A percentile compares a stretch with the other conserved stretches of the same genome.
phyloP scores from a whole-genome alignment of 345 rosid species.

The Citrus mangshanensis region DNA sequence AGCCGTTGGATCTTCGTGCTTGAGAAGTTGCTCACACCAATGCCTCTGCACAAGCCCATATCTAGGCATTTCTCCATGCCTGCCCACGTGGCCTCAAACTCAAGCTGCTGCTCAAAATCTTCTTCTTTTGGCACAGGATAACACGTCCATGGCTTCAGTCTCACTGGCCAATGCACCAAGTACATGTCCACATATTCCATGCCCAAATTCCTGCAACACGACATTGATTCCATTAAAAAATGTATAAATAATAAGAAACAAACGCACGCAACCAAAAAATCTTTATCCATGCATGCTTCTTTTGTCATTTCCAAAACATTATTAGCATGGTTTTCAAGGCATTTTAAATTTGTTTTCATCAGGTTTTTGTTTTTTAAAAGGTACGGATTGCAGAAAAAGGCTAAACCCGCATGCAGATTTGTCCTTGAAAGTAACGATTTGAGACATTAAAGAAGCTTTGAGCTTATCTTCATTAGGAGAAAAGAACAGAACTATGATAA shows the following conservation, averaged over 20 bases:
- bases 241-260: not conserved
- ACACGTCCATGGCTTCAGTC: slow-evolving; percentile 60
- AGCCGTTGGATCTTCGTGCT: slow-evolving; percentile 48
- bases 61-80: slow-evolving; percentile 83
- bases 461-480: not conserved
- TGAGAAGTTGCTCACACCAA: slow-evolving; percentile 95
- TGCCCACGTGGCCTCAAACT: slow-evolving; percentile 71
- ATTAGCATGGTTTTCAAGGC: not conserved
- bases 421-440: not conserved
- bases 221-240: not conserved
- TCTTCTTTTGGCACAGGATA: slow-evolving; percentile 59
- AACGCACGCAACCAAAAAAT: not conserved
- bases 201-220: slow-evolving; percentile 45
- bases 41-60: slow-evolving; percentile 57
- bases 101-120: slow-evolving; percentile 59
- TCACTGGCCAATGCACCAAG: slow-evolving; percentile 94
- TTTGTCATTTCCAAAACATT: not conserved
- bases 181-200: slow-evolving; percentile 82
- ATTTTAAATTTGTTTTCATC: not conserved
- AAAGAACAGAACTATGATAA: too few relatives aligned
- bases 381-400: not conserved
- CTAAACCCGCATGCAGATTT: not conserved
- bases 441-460: not conserved
- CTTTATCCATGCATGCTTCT: not conserved
- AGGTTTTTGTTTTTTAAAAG: not conserved